Base-by-base conservation (phyloP, 495 filamentous ascomycete species). In the Chaetomium fimeti region DNA sequence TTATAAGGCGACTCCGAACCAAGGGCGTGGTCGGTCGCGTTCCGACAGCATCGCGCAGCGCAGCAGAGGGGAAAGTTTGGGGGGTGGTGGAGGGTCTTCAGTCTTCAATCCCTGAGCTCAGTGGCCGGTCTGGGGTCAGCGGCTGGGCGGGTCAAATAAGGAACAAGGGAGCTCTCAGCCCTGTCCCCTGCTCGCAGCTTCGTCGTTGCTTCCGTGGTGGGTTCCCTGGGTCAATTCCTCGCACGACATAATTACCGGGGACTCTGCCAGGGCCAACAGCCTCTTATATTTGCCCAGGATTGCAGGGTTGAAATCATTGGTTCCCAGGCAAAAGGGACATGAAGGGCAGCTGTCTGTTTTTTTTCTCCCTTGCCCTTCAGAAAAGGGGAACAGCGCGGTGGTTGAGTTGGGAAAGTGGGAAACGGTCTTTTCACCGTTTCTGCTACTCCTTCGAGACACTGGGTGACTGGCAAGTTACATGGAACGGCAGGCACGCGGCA, bases 111-210 rank as follows among this genome's bases (percentile, higher is more conserved):
- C 24, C 13, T 7, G 22, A 58, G 54, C 18, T 43, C n/a, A 42
- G 64, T 54, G 56, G 67, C 47, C 55, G 52, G 55, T n/a, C n/a
- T 49, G 45, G 45, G 45, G 8, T 52, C 57, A n/a, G n/a, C n/a
- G n/a, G n/a, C n/a, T n/a, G n/a, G 61, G 32, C 32, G 66, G 54
- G 47, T 22, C 61, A 43, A 63, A 57, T 48, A 57, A 48, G 61
- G 28, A 53, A 49, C 36, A 63, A 62, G 60, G 54, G 42, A 59
- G 57, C 45, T 62, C 56, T 56, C 65, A 59, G 27, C 57, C 57
- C 24, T 63, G 65, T 64, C 52, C 69, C 71, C 65, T 71, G 71
- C 60, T 45, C 60, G 61, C 62, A 69, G 66, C 62, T 65, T 36
- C 42, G 25, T 63, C 18, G 62, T 62, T 58, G 42, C 66, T 62